Evolutionary conservation across 179 eudicot species (phyloP).

Genomic region (Pouteria campechiana): DNA sequence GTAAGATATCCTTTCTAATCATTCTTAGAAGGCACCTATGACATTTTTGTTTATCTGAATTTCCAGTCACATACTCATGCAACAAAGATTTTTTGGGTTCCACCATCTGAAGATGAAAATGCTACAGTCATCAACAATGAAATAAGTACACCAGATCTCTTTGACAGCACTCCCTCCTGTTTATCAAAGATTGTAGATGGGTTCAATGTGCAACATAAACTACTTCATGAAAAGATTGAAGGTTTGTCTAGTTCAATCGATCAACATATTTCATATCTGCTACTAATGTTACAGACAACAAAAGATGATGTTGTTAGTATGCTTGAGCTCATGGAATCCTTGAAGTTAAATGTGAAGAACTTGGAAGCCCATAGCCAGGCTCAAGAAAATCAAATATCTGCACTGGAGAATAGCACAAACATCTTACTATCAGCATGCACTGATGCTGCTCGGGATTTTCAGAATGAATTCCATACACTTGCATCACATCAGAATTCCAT

Average conservation of each 20-base stretch:
- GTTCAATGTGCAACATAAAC: slow-evolving; percentile 28
- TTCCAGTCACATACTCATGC: too few relatives aligned
- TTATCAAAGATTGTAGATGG: slow-evolving; percentile 39
- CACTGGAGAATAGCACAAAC: slow-evolving; percentile 36
- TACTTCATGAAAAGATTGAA: slow-evolving; percentile 33
- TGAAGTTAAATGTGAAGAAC: slow-evolving; percentile 28
- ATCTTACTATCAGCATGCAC: slow-evolving; percentile 51
- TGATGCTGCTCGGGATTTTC: slow-evolving; percentile 40
- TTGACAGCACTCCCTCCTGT: slow-evolving; percentile 28
- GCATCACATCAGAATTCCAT: slow-evolving; percentile 15
- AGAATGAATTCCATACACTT: slow-evolving; percentile 17
- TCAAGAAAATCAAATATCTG: slow-evolving; percentile 23
- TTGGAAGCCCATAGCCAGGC: slow-evolving; percentile 40
- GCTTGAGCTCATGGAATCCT: slow-evolving; percentile 22
- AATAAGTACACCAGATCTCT: slow-evolving; percentile 28
- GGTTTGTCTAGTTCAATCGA: slow-evolving; percentile 42
- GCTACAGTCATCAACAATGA: slow-evolving; percentile 19
- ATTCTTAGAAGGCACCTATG: too few relatives aligned
- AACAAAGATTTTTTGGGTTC: too few relatives aligned
- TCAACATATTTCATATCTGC: slow-evolving; percentile 45
- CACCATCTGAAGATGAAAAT: too few relatives aligned
- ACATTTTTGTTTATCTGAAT: too few relatives aligned
- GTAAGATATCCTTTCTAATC: too few relatives aligned
- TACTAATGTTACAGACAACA: slow-evolving; percentile 36
- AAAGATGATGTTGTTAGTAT: slow-evolving; percentile 23